These are phyloP conservation scores for Tripidium arundinaceum DNA, from an alignment of 202 grass and related monocot species.

Conservation along the genomic window DNA sequence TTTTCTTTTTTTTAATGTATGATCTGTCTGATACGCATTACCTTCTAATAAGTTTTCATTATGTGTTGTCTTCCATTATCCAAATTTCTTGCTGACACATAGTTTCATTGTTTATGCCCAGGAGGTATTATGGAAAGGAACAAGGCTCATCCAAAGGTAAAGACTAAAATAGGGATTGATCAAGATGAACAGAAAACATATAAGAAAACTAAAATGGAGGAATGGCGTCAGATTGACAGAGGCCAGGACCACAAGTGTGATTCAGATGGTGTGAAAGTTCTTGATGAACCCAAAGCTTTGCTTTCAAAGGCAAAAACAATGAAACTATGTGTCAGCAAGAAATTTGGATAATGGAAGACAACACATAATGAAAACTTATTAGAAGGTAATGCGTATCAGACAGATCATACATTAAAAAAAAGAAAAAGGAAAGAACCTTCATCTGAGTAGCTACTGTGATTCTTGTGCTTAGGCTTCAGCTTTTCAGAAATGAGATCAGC, in stretches of 20 bases:
- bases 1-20: not conserved
- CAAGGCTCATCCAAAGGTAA: not conserved
- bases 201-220: slow-evolving; percentile 62
- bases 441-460: slow-evolving; percentile 36
- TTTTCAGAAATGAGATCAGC: slow-evolving; percentile 38
- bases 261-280: slow-evolving; percentile 19
- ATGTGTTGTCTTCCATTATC: slow-evolving; percentile 15
- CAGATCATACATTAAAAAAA: not conserved
- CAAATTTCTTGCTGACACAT: slow-evolving; percentile 23
- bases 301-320: slow-evolving; percentile 28
- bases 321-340: slow-evolving; percentile 26
- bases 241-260: slow-evolving; percentile 34
- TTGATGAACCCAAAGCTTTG: slow-evolving; percentile 26
- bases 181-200: slow-evolving; percentile 43
- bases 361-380: not conserved
- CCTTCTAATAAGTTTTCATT: not conserved
- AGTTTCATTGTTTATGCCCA: slow-evolving; percentile 10
- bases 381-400: slow-evolving; percentile 10
- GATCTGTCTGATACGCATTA: slow-evolving; percentile 2
- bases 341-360: slow-evolving; percentile 21
- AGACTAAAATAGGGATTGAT: slow-evolving; percentile 43
- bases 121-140: not conserved
- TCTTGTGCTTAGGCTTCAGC: slow-evolving; percentile 32
- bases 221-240: slow-evolving; percentile 31
- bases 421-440: slow-evolving; percentile 41